Evolutionary conservation across 257 asterid genomes (phyloP).

Genomic region (Rauvolfia tetraphylla): DNA sequence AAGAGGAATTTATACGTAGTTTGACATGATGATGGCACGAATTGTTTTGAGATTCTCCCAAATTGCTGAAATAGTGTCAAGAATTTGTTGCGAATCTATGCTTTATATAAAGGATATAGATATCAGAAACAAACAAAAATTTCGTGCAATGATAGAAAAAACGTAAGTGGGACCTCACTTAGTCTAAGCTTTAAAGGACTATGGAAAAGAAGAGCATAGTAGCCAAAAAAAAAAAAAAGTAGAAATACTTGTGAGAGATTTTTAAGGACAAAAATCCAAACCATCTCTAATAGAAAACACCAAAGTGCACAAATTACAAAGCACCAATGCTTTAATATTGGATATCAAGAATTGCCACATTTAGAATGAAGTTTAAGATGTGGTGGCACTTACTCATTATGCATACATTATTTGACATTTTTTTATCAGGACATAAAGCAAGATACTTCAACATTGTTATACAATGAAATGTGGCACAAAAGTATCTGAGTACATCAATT

Average conservation of each 20-base stretch:
- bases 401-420: background rate
- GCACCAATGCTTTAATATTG: background rate
- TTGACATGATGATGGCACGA: background rate
- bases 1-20: background rate
- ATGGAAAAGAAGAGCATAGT: background rate
- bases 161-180: background rate
- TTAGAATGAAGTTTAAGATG: too few species aligned
- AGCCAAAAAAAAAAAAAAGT: conserved; percentile 1
- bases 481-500: background rate
- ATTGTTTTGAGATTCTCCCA: conserved; percentile 2
- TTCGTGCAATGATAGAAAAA: background rate
- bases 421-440: background rate
- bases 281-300: background rate
- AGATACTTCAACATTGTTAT: too few species aligned
- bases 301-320: background rate
- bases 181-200: background rate
- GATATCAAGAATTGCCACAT: background rate
- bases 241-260: too few species aligned
- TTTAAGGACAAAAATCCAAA: background rate
- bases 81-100: background rate
- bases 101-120: background rate
- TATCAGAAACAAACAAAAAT: background rate
- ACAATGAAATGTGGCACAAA: conserved; percentile 1
- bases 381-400: background rate
- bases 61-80: background rate